Conservation (phyloP, 2,329 filamentous ascomycete species). For the Cladosporium sp. region DNA sequence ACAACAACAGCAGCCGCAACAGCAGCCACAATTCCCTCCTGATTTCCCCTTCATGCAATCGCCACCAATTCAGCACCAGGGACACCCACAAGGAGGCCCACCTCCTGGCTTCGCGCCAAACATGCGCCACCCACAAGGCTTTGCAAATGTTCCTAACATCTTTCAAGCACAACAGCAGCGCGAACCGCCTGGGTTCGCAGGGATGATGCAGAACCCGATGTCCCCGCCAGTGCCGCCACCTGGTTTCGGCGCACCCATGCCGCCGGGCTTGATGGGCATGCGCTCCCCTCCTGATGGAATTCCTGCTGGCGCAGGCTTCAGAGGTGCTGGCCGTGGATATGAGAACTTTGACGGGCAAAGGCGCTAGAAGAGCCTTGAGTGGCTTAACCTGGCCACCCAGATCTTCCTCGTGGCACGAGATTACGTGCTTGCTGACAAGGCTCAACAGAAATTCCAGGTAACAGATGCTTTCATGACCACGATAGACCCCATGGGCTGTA, state of each 20-base stretch:
- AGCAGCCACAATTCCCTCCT: slow-evolving; percentile 17
- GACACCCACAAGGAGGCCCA: slow-evolving; percentile 3
- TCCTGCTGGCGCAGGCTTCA: slow-evolving; percentile 1
- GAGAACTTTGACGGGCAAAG: slow-evolving; percentile 8
- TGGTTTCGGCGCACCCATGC: slow-evolving; percentile 10
- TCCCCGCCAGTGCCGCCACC: slow-evolving; percentile 9
- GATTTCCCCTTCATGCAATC: slow-evolving; percentile 19
- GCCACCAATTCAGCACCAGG: slow-evolving; percentile 3
- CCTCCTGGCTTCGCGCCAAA: slow-evolving; percentile 12
- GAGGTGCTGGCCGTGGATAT: slow-evolving; percentile 3
- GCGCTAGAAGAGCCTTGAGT: slow-evolving; percentile 11
- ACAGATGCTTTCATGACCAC: not conserved
- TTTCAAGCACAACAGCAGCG: slow-evolving; percentile 13
- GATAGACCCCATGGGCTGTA: not conserved
- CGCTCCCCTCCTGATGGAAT: slow-evolving; percentile 9
- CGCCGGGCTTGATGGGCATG: slow-evolving; percentile 11
- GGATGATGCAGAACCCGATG: slow-evolving; percentile 13
- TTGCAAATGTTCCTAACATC: slow-evolving; percentile 6
- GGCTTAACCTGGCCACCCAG: not conserved
- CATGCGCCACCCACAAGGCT: slow-evolving; percentile 10
- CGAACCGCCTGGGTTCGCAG: slow-evolving; percentile 10
- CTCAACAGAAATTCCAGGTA: not conserved
- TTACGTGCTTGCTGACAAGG: not conserved
- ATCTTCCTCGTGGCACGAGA: not conserved
- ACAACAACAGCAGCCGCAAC: slow-evolving; percentile 15